These are phyloP conservation scores for Acanthamoeba healyi DNA, from an alignment of 208 protist species.

Conservation along the genomic window DNA sequence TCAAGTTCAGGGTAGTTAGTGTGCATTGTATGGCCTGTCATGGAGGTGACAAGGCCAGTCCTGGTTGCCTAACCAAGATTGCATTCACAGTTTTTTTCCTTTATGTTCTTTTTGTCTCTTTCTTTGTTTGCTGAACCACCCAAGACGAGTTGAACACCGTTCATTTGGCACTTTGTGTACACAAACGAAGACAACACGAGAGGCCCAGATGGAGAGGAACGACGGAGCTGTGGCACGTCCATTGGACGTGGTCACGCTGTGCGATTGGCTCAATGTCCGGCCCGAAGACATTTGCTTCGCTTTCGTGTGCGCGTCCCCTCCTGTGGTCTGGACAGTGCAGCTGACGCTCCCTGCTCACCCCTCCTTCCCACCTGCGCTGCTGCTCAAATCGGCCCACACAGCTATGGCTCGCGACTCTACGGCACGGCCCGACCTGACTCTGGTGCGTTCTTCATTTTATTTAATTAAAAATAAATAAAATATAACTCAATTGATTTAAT, in stretches of 20 bases:
- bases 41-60: too few relatives aligned
- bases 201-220: too few relatives aligned
- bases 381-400: too few relatives aligned
- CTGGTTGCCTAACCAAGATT: too few relatives aligned
- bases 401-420: conserved; percentile 38
- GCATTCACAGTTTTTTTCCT: too few relatives aligned
- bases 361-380: neutral
- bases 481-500: neutral
- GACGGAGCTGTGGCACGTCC: neutral
- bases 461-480: neutral
- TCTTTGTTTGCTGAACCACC: too few relatives aligned
- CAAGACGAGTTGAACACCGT: too few relatives aligned
- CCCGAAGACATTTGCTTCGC: conserved; percentile 6
- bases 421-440: conserved; percentile 18
- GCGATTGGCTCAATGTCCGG: neutral
- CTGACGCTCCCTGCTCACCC: neutral
- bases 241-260: neutral
- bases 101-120: too few relatives aligned
- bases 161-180: too few relatives aligned
- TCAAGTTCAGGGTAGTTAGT: too few relatives aligned
- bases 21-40: too few relatives aligned
- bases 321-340: too few relatives aligned
- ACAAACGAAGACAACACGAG: neutral
- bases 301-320: neutral
- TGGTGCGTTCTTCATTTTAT: neutral